phyloP scores from a whole-genome alignment of 768 basidiomycete species.

The Lactarius pseudohatsudake region DNA sequence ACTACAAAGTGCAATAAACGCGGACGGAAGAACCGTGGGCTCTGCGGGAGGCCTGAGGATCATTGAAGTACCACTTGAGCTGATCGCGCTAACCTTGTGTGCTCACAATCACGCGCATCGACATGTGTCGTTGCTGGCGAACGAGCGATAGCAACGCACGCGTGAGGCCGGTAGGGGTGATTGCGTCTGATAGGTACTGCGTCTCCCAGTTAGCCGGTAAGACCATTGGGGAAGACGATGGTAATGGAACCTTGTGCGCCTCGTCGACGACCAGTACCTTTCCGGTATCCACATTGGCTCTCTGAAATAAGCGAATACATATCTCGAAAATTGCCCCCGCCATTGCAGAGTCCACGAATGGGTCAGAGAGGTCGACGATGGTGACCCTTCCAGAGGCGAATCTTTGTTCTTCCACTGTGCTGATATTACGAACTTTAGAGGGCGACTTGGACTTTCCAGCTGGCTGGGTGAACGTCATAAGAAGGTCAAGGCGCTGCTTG shows the following conservation, averaged over 20 bases:
- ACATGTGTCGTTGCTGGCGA: constrained; percentile 69
- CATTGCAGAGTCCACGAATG: constrained; percentile 64
- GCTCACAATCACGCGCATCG: constrained; percentile 70
- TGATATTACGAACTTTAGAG: constrained; percentile 8
- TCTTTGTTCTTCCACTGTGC: constrained; percentile 33
- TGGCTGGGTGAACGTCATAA: constrained; percentile 56
- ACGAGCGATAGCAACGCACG: constrained; percentile 57
- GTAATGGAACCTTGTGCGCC: constrained; percentile 61
- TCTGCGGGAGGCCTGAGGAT: constrained; percentile 41
- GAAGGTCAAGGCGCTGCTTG: constrained; percentile 61
- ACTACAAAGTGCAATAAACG: constrained; percentile 65
- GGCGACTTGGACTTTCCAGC: constrained; percentile 22
- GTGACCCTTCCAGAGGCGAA: constrained; percentile 61
- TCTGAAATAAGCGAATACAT: constrained; percentile 60
- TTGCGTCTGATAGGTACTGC: constrained; percentile 58
- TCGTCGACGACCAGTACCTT: constrained; percentile 75
- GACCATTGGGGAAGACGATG: background rate
- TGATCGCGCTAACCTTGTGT: constrained; percentile 55
- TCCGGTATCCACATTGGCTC: constrained; percentile 57
- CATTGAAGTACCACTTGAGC: background rate
- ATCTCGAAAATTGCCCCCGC: constrained; percentile 75
- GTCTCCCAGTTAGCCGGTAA: constrained; percentile 10
- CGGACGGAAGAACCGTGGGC: constrained; percentile 69
- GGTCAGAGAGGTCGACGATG: constrained; percentile 70
- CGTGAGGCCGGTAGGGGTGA: constrained; percentile 52